A percentile compares a stretch with the other conserved stretches of the same genome.
These are phyloP conservation scores for Betula pendula DNA, from an alignment of 306 rosid species.

Conservation along the genomic window DNA sequence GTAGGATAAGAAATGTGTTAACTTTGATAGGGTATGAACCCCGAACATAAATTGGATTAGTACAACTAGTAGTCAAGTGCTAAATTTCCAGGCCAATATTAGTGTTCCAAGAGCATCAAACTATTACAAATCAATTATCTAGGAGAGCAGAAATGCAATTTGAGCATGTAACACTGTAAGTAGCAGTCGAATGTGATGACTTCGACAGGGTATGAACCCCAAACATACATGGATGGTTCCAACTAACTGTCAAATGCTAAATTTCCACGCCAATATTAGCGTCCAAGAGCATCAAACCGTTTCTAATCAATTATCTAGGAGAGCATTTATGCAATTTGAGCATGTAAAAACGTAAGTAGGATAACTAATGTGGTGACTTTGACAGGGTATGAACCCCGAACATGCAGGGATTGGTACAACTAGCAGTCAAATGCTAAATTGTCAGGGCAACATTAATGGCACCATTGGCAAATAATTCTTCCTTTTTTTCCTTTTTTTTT, in stretches of 20 bases:
- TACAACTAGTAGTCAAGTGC: neutral
- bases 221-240: neutral
- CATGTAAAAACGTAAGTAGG: neutral
- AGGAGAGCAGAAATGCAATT: neutral
- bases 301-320: neutral
- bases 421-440: neutral
- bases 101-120: neutral
- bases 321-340: neutral
- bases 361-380: neutral
- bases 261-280: neutral
- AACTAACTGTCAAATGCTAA: neutral
- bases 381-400: neutral
- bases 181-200: neutral
- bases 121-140: neutral
- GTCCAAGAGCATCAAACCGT: neutral
- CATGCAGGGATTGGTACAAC: neutral
- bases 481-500: too few species aligned
- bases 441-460: neutral
- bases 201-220: neutral
- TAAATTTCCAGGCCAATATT: neutral
- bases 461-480: too few species aligned
- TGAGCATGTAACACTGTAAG: too few species aligned
- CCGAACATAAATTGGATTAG: neutral
- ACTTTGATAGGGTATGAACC: neutral
- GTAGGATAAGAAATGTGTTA: neutral